Percentiles rank a stretch among this genome's conserved stretches.
phyloP scores from a whole-genome alignment of 2,329 filamentous ascomycete species.

The Tetracladium maxilliforme region DNA sequence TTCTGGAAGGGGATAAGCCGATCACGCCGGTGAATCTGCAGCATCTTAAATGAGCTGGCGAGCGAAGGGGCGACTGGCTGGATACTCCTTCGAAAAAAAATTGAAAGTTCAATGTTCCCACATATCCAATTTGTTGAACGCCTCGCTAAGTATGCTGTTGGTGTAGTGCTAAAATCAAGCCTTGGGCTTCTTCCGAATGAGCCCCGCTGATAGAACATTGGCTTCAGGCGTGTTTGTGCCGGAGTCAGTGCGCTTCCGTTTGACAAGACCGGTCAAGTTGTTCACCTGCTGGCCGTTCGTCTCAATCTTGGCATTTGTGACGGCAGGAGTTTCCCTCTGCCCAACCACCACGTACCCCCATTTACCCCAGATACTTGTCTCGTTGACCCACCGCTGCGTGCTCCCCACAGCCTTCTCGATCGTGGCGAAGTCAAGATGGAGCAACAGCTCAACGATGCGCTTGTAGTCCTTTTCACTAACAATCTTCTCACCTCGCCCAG shows the following conservation, averaged over 20 bases:
- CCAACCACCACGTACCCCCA: constrained; percentile 40
- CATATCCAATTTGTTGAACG: too few species aligned
- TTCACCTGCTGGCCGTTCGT: constrained; percentile 4
- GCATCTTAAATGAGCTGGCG: too few species aligned
- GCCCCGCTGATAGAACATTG: constrained; percentile 32
- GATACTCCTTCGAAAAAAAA: too few species aligned
- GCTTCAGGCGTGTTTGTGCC: constrained; percentile 9
- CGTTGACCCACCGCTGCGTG: constrained; percentile 55
- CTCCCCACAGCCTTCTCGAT: constrained; percentile 46
- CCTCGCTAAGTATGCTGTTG: constrained; percentile 4
- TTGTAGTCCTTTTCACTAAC: constrained; percentile 52
- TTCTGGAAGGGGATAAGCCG: constrained; percentile 30
- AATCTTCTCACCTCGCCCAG: constrained; percentile 47
- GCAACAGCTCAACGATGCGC: constrained; percentile 51
- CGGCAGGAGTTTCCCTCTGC: constrained; percentile 13
- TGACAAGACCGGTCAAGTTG: constrained; percentile 1
- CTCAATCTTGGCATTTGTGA: constrained; percentile 4
- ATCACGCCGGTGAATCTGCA: constrained; percentile 50
- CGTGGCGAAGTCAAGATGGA: constrained; percentile 61
- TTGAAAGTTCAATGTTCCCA: too few species aligned
- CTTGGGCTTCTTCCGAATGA: constrained; percentile 45
- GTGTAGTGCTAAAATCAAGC: constrained; percentile 9
- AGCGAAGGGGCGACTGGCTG: too few species aligned
- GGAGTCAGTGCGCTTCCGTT: constrained; percentile 1
- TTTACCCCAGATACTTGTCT: constrained; percentile 26